These are phyloP conservation scores for Seiridium cupressi DNA, from an alignment of 2,329 filamentous ascomycete genomes.

Conservation along the genomic window DNA sequence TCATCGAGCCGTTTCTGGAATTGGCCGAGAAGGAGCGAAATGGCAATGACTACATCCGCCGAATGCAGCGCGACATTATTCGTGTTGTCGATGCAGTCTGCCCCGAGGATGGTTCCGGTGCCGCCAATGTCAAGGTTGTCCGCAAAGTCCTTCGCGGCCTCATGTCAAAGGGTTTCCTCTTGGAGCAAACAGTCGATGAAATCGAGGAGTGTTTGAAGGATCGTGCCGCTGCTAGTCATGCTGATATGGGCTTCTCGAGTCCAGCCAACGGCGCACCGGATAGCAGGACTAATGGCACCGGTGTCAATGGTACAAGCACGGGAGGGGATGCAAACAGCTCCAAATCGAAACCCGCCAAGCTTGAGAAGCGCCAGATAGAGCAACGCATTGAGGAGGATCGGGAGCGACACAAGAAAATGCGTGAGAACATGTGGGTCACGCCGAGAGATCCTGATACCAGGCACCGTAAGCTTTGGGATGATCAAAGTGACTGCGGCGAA, in stretches of 20 bases:
- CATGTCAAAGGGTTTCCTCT: conserved; percentile 68
- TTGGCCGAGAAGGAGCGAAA: conserved; percentile 75
- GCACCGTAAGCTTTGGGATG: conserved; percentile 80
- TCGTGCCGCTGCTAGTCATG: conserved; percentile 68
- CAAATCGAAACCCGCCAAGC: conserved; percentile 9
- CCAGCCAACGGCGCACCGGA: conserved; percentile 40
- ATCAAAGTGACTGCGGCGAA: conserved; percentile 80
- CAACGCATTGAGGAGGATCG: conserved; percentile 96
- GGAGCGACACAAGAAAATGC: conserved; percentile 85
- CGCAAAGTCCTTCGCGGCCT: conserved; percentile 73
- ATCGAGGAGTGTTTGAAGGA: conserved; percentile 83
- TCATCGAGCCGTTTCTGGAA: conserved; percentile 93
- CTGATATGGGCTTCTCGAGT: conserved; percentile 52
- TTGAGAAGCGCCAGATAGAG: conserved; percentile 88
- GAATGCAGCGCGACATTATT: conserved; percentile 93
- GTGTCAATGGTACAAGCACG: neutral
- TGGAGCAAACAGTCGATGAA: conserved; percentile 71
- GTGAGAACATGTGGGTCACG: conserved; percentile 93
- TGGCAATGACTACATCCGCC: conserved; percentile 73
- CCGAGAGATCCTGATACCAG: conserved; percentile 65
- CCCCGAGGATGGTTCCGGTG: conserved; percentile 80
- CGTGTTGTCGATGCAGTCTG: conserved; percentile 90
- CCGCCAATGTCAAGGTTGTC: conserved; percentile 91
- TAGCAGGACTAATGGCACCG: conserved; percentile 21
- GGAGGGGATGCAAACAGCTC: neutral